These are phyloP conservation scores for Colletotrichum destructivum DNA, from an alignment of 2,329 filamentous ascomycete species.

Conservation along the genomic window DNA sequence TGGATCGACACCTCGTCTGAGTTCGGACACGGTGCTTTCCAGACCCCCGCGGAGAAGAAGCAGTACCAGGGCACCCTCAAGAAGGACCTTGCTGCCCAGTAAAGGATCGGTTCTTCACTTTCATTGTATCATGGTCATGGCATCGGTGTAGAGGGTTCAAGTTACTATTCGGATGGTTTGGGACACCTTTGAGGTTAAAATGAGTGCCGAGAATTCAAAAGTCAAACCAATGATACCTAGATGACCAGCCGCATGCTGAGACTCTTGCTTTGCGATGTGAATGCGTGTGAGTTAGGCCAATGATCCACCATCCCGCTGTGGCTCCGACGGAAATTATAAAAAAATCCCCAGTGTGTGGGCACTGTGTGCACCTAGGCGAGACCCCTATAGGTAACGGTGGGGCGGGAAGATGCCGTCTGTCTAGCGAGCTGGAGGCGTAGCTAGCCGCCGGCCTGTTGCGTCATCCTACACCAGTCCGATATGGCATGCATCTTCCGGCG, in stretches of 20 bases:
- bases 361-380: neutral
- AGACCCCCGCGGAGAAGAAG: constrained; percentile 98
- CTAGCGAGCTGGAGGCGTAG: constrained; percentile 11
- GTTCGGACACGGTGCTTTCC: constrained; percentile 99
- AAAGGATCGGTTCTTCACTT: constrained; percentile 53
- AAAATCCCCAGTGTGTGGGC: neutral
- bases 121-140: constrained; percentile 64
- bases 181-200: constrained; percentile 43
- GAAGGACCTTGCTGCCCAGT: constrained; percentile 83
- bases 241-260: constrained; percentile 25
- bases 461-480: constrained; percentile 29
- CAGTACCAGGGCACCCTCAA: constrained; percentile 98
- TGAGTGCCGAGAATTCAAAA: constrained; percentile 45
- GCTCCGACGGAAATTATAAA: neutral
- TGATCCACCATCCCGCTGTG: neutral
- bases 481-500: constrained; percentile 28
- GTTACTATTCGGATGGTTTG: constrained; percentile 44
- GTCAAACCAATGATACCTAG: constrained; percentile 44
- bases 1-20: constrained; percentile 99
- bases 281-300: neutral
- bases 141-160: constrained; percentile 69
- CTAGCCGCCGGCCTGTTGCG: constrained; percentile 38
- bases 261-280: constrained; percentile 1
- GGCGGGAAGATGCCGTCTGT: constrained; percentile 11
- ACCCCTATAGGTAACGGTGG: constrained; percentile 15